Conservation (phyloP, 345 rosid genomes). For the Syzygium aromaticum region DNA sequence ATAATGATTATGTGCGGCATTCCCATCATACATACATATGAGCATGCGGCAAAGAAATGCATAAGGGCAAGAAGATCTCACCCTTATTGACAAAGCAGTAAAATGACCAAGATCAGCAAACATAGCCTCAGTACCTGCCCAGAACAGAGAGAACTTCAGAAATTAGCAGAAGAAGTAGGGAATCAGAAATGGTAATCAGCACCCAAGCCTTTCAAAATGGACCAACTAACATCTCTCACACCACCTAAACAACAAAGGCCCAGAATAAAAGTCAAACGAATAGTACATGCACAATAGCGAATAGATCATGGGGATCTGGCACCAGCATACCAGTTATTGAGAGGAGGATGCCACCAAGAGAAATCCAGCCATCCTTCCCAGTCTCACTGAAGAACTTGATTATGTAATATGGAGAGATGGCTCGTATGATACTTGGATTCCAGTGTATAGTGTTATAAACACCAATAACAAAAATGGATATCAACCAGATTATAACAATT, state of each 20-base stretch:
- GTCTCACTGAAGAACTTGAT: conserved; percentile 57
- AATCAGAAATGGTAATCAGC: conserved; percentile 17
- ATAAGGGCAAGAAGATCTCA: conserved; percentile 12
- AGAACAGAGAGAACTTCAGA: conserved; percentile 4
- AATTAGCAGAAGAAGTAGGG: neutral
- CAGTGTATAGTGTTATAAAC: conserved; percentile 61
- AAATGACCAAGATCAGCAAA: conserved; percentile 96
- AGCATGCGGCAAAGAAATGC: neutral
- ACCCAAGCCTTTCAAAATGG: neutral
- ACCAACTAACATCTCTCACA: neutral
- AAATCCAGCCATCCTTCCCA: conserved; percentile 89
- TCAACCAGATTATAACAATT: conserved; percentile 70
- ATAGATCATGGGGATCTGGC: neutral
- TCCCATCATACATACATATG: neutral
- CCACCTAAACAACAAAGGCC: neutral
- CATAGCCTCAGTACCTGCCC: conserved; percentile 94
- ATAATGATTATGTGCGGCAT: neutral
- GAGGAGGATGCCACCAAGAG: conserved; percentile 93
- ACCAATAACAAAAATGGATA: conserved; percentile 65
- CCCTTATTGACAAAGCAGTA: conserved; percentile 76
- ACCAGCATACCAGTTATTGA: conserved; percentile 57
- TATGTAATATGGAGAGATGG: conserved; percentile 72
- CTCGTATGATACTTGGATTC: conserved; percentile 70
- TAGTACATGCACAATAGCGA: neutral
- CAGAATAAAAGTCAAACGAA: neutral